Base-by-base conservation (phyloP, 176 grass and related monocot species). In the Bolboschoenus planiculmis region DNA sequence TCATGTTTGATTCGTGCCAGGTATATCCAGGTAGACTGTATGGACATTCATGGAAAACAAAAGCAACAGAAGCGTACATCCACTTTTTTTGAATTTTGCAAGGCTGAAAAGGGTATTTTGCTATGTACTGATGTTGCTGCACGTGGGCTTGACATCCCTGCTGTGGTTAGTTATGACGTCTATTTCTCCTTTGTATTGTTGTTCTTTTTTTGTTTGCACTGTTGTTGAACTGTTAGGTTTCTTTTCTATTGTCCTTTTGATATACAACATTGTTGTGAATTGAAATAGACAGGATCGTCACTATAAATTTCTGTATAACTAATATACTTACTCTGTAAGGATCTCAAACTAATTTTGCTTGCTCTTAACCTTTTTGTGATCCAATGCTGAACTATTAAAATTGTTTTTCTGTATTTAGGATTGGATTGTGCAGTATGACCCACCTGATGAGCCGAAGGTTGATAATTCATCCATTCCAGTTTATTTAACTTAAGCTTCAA, bases 391-490 rank as follows among this genome's bases (percentile, higher is more conserved):
- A 54, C 0, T 51, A 31, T 3, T 30, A 73, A 51, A 43, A 54
- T 68, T 59, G 20, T 44, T 36, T 77, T 60, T 20, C 27, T 40
- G 51, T 87, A 31, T 84, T 84, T 83, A 97, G 95, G 95, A 97
- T 83, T 97, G 90, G 91, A 97, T 97, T 61, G 90, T 97, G 66
- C 95, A 97, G 63, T 97, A 97, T 78, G 95, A 97, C 86, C 95
- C 92, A 80, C 92, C 95, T 53, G 95, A 95, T 86, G 95, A 97
- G 83, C 95, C 95, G 53, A 97, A 97, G 95, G 95, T 97, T 80
- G n/a, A 23, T 71, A 40, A 13, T 13, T 85, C 47, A 21, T 64
- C 50, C 50, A 81, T 53, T 77, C 6, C 46, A 31, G 26, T 14
- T 77, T 77, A 9, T 77, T 35, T 10, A 70, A 50, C 79, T 35